These are phyloP conservation scores for Scheffersomyces parashehatae DNA, from an alignment of 1,139 yeast genomes.

Conservation along the genomic window DNA sequence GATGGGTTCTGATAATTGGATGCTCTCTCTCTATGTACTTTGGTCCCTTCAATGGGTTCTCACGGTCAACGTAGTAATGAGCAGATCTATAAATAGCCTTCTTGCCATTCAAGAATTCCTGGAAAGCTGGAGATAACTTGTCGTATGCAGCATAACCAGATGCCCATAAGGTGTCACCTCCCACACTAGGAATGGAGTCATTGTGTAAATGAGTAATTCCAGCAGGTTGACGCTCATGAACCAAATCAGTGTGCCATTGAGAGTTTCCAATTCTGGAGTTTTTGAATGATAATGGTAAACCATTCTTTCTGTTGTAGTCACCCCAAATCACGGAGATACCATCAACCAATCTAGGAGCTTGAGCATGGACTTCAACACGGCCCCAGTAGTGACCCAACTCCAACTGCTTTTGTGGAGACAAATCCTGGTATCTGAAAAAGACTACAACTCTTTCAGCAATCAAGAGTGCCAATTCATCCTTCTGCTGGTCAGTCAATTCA, in stretches of 20 bases:
- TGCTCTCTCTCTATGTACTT: constrained; percentile 43
- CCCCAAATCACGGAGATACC: constrained; percentile 60
- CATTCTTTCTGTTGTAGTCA: constrained; percentile 32
- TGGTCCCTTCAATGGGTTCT: constrained; percentile 45
- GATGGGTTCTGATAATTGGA: constrained; percentile 52
- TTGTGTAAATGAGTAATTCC: constrained; percentile 49
- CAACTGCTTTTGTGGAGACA: constrained; percentile 46
- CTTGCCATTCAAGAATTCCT: constrained; percentile 50
- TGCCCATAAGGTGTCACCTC: constrained; percentile 54
- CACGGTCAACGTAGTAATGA: constrained; percentile 42
- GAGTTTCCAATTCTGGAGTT: constrained; percentile 34
- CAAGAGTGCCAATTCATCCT: constrained; percentile 41
- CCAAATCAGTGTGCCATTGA: constrained; percentile 51
- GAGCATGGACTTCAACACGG: constrained; percentile 44
- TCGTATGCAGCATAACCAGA: constrained; percentile 54
- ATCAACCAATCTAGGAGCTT: constrained; percentile 28
- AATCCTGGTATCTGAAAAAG: constrained; percentile 44
- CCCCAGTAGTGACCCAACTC: constrained; percentile 46
- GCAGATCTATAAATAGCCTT: constrained; percentile 47
- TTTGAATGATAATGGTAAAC: constrained; percentile 30
- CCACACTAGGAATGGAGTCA: constrained; percentile 45
- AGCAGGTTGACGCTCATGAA: constrained; percentile 49
- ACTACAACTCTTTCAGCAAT: constrained; percentile 47
- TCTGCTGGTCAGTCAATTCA: constrained; percentile 28
- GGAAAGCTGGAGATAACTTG: constrained; percentile 49